Evolutionary conservation across 2,329 filamentous ascomycete genomes (phyloP).

Genomic region (Hymenoscyphus repandus): DNA sequence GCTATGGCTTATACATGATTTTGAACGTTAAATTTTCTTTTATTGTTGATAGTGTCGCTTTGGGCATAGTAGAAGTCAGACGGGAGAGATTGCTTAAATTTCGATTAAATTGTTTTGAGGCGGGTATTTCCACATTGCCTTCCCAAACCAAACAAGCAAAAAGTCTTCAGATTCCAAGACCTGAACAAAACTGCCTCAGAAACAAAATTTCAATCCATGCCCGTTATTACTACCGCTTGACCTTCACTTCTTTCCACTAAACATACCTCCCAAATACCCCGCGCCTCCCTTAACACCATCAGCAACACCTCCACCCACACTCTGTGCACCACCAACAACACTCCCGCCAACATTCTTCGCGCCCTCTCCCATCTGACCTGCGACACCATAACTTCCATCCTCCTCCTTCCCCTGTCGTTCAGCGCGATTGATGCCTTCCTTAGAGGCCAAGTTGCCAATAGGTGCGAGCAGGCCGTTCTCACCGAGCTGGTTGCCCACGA

Average conservation of each 20-base stretch:
- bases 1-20: too few species aligned
- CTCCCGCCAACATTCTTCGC: conserved; percentile 7
- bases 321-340: conserved; percentile 12
- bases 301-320: conserved; percentile 10
- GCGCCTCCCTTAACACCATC: conserved; percentile 1
- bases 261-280: conserved; percentile 5
- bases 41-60: too few species aligned
- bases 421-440: conserved; percentile 60
- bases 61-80: too few species aligned
- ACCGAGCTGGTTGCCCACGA: conserved; percentile 59
- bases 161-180: too few species aligned
- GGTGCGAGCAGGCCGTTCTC: conserved; percentile 63
- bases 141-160: too few species aligned
- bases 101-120: too few species aligned
- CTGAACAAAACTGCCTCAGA: too few species aligned
- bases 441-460: conserved; percentile 55
- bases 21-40: too few species aligned
- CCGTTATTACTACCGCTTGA: too few species aligned
- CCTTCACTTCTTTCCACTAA: conserved; percentile 9
- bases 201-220: too few species aligned
- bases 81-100: too few species aligned
- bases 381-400: conserved; percentile 35
- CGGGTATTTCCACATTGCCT: too few species aligned
- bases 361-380: conserved; percentile 9
- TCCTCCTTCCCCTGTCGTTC: conserved; percentile 62